These are phyloP conservation scores for Colletotrichum ledebouriae DNA, from an alignment of 2,329 filamentous ascomycete species.

Conservation along the genomic window DNA sequence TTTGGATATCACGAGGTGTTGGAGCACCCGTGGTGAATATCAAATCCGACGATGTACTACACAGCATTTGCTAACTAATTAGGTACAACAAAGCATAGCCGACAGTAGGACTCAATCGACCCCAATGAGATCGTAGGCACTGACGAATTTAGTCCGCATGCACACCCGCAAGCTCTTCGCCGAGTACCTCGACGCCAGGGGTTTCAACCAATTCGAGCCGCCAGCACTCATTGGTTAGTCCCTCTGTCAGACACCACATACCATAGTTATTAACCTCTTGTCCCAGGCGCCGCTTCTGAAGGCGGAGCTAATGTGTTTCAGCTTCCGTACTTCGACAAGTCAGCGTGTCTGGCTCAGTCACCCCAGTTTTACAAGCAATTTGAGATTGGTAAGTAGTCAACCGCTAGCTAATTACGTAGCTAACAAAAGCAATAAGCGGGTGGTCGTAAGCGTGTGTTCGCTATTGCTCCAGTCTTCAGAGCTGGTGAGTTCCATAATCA, in stretches of 20 bases:
- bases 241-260: no score
- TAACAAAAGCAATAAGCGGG: no score
- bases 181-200: conserved; percentile 31
- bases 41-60: no score
- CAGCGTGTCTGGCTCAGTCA: conserved; percentile 83
- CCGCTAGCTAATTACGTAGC: no score
- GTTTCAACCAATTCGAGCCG: conserved; percentile 77
- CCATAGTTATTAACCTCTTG: no score
- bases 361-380: conserved; percentile 92
- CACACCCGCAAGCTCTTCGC: conserved; percentile 57
- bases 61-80: no score
- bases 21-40: no score
- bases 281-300: conserved; percentile 78
- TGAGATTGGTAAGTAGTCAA: conserved; percentile 78
- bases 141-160: conserved; percentile 50
- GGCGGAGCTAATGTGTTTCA: conserved; percentile 94
- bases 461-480: conserved; percentile 85
- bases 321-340: conserved; percentile 88
- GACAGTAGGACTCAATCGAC: no score
- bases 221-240: conserved; percentile 81
- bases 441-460: conserved; percentile 66
- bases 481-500: conserved; percentile 65
- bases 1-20: no score
- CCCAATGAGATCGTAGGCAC: no score
- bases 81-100: no score